Evolutionary conservation across 495 filamentous ascomycete genomes (phyloP), one percentile per base, ranked within the genome.

Genomic region (Aspergillus heteromorphus): DNA sequence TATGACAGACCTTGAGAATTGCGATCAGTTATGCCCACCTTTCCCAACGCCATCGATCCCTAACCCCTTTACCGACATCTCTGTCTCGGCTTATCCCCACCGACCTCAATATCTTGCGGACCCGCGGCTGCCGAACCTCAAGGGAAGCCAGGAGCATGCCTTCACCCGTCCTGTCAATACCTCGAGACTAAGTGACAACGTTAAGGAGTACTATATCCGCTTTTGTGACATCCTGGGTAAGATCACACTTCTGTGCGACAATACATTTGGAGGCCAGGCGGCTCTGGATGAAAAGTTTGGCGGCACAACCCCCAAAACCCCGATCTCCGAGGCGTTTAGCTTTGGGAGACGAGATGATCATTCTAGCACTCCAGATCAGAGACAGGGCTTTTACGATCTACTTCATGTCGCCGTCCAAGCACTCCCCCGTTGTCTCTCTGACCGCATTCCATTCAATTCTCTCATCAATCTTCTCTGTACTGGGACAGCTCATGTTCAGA

Each of bases 191-290:
- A 83, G 79, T 47, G 88, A 92, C 27, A 83, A 83, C 27, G 83
- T 89, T 2, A 88, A 82, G 60, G 87, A 88, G 30, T 91, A 91
- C 63, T 96, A 97, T 63, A 76, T 83, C 34, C 84, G 83, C 34
- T 99, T 99, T 64, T 97, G 91, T 62, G 90, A 97, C 62, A 92
- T 97, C 6, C 74, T 99, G 7, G 92, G 92, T 21, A 93, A 96
- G 65, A 95, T 99, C 42, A 96, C 91, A 1, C 84, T 96, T 27
- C 83, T 97, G 10, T 97, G 93, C 68, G 92, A 97, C 67, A 92
- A 93, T 55, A 87, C 92, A 6, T 97, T 97, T 68, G 95, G 95
- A 48, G 93, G 93, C 4, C 93, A 99, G 68, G 93, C 91, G 21
- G 89, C 88, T 1, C 70, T 97, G 42, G 93, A 99, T 58, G 95